phyloP scores from a whole-genome alignment of 2,329 filamentous ascomycete species.

The Scytalidium sp. region DNA sequence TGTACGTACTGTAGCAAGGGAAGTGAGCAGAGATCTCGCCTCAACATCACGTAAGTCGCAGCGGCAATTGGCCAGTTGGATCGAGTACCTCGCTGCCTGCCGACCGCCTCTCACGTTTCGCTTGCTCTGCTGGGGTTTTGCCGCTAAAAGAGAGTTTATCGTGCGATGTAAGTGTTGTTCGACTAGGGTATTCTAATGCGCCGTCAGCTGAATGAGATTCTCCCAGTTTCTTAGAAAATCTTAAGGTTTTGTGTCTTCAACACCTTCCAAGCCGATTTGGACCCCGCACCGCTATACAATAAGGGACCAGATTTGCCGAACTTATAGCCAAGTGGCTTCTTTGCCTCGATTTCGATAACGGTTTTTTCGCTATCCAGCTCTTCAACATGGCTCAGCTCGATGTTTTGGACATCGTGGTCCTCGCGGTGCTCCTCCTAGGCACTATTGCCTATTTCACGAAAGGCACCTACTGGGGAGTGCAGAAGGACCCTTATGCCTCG shows the following conservation, averaged over 20 bases:
- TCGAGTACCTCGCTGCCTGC: background rate
- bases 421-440: constrained; percentile 78
- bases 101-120: background rate
- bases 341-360: background rate
- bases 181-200: background rate
- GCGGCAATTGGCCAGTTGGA: too few species aligned
- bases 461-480: constrained; percentile 86
- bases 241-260: background rate
- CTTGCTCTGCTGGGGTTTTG: background rate
- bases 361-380: background rate
- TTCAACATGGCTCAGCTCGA: constrained; percentile 90
- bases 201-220: background rate
- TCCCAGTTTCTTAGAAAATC: background rate
- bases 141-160: background rate
- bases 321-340: background rate
- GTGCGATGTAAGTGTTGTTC: background rate
- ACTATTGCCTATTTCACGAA: constrained; percentile 97
- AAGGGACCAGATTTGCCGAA: background rate
- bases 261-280: background rate
- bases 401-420: constrained; percentile 90
- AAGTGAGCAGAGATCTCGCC: too few species aligned
- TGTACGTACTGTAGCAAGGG: too few species aligned
- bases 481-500: constrained; percentile 83
- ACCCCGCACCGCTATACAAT: background rate
- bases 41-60: background rate